Conservation (phyloP, 768 basidiomycete genomes). For the Amanita pallidorosea region DNA sequence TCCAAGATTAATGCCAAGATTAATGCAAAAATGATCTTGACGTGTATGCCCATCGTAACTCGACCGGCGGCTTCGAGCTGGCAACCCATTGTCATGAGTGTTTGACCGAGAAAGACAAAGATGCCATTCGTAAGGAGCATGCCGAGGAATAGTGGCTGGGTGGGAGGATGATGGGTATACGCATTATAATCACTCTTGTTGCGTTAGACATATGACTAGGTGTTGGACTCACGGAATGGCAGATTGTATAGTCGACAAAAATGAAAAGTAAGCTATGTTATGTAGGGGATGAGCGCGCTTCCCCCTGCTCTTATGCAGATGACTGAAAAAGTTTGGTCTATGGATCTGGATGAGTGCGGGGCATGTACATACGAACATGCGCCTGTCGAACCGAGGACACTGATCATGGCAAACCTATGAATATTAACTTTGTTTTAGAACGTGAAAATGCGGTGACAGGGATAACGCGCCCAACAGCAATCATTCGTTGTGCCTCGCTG, state of each 20-base stretch:
- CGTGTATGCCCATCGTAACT: slow-evolving; percentile 45
- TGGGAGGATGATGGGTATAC: slow-evolving; percentile 33
- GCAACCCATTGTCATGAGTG: slow-evolving; percentile 30
- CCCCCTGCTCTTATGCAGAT: slow-evolving; percentile 21
- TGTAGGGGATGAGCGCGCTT: slow-evolving; percentile 43
- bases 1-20: not conserved
- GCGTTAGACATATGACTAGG: not conserved
- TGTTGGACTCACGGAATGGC: slow-evolving; percentile 16
- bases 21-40: slow-evolving; percentile 9
- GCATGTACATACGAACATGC: slow-evolving; percentile 42
- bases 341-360: not conserved
- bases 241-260: slow-evolving; percentile 35
- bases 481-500: slow-evolving; percentile 29
- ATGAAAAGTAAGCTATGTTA: slow-evolving; percentile 54
- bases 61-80: slow-evolving; percentile 53
- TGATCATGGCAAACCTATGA: slow-evolving; percentile 45
- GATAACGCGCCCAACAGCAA: slow-evolving; percentile 43
- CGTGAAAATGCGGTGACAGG: not conserved
- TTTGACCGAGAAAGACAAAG: slow-evolving; percentile 43
- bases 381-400: slow-evolving; percentile 52
- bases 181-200: slow-evolving; percentile 30
- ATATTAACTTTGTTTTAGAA: not conserved
- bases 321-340: not conserved
- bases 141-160: slow-evolving; percentile 27
- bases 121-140: slow-evolving; percentile 40